Base-by-base conservation (phyloP, 768 basidiomycete species). In the Coprinopsis sp. region DNA sequence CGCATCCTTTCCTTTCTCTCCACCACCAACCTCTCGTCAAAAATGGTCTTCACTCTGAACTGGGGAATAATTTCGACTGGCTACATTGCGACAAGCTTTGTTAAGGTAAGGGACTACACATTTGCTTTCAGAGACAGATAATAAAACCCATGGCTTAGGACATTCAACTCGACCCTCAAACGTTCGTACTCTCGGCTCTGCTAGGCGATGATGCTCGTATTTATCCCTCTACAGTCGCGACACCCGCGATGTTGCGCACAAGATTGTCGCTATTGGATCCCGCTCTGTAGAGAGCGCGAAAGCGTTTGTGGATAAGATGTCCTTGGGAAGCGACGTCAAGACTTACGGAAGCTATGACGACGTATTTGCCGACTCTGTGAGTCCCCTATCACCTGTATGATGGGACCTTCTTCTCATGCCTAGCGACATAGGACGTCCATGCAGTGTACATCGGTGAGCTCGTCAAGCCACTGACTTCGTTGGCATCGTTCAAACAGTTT, bases 41-140 rank as follows among this genome's bases (percentile, higher is more conserved):
- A 42, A 41, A n/a, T 22, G 13, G 38, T n/a, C 25, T 23, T 24
- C 24, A 14, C 68, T 67, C 63, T 91, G 44, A 79, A 79, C 46
- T 92, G 91, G 91, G 91, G 91, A 14, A 87, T 93, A 53, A 84
- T 95, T 51, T 87, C 89, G 11, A 91, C 90, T 1, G 89, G 88
- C 24, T 58, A 61, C 16, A 93, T 92, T 48, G 81, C 89, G 7
- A 68, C 68, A 24, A 63, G 60, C 10, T 93, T 92, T 60, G 76
- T 81, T 10, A 79, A 77, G 71, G 89, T 86, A 49, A 47, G 66
- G 36, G 8, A 2, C 5, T 3, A 3, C 43, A 6, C 24, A 18
- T 21, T 28, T 24, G 8, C 12, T 29, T 33, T 36, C 40, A 16
- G 38, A 39, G 16, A 10, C 24, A 24, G 14, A 19, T n/a, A 4